Base-by-base conservation (phyloP, 495 filamentous ascomycete species). In the Pyrenula massariospora region DNA sequence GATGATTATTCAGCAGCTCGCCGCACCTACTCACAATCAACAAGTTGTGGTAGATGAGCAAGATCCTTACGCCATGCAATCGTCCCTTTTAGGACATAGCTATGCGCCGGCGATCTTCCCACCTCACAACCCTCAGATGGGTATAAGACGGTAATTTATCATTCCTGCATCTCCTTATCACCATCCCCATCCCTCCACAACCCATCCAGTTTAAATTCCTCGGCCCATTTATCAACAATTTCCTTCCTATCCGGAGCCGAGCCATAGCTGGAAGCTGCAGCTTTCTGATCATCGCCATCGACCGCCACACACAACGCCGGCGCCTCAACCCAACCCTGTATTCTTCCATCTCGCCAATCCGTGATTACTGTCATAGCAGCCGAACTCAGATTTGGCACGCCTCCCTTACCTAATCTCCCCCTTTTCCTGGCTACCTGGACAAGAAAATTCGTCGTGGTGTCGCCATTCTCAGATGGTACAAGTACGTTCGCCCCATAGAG, bases 201-300 rank as follows among this genome's bases (percentile, higher is more conserved):
- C 0, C 91, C 93, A 63, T 96, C 93, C 31, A 98, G 77, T 75
- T 91, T 91, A 70, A 98, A 97, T 72, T 97, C 94, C 68, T 85
- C 81, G 2, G 91, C 89, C 94, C 93, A 96, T 68, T 93, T 84
- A 20, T 83, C 87, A 19, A 97, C 93, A 61, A 98, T 86, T 70
- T 86, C 80, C 69, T 90, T 90, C 65, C 84, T 84, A 64, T 92
- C 89, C 22, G 70, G 74, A 23, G 69, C 67, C 25, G 66, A 56
- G 59, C 57, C 59, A 57, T 62, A 66, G 12, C 48, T 62, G 21
- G 66, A 65, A 25, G 63, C 65, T 22, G 55, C 58, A 8, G 70
- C 66, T 15, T 42, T 42, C 31, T 42, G 8, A 24, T 68, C 70
- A 0, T 65, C 57, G 0, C 68, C 60, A n/a, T 68, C 62, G 24